Conservation (phyloP, 495 filamentous ascomycete genomes). For the Hypoxylon intermedium region DNA sequence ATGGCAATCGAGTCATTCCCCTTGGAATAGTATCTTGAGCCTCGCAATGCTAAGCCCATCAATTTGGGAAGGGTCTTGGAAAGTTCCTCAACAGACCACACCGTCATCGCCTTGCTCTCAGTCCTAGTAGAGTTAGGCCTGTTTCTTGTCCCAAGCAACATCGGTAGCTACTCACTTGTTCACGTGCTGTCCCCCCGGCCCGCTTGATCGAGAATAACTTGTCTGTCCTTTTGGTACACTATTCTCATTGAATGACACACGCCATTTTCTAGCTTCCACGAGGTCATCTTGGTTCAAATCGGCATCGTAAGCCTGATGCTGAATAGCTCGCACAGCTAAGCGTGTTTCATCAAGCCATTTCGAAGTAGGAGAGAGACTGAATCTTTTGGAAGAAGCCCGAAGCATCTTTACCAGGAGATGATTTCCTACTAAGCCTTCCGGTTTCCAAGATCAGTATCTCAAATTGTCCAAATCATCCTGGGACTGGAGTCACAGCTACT, state of each 20-base stretch:
- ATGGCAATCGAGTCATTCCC: slow-evolving; percentile 62
- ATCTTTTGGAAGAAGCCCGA: neutral
- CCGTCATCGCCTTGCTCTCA: slow-evolving; percentile 86
- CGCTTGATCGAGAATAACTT: slow-evolving; percentile 84
- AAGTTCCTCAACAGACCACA: slow-evolving; percentile 64
- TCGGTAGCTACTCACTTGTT: slow-evolving; percentile 75
- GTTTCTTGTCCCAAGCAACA: neutral
- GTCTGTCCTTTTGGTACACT: slow-evolving; percentile 73
- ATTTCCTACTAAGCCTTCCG: neutral
- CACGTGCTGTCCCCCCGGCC: slow-evolving; percentile 93
- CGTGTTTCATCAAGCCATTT: slow-evolving; percentile 5
- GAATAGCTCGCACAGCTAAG: slow-evolving; percentile 21
- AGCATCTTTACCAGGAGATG: slow-evolving; percentile 4
- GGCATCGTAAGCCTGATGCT: slow-evolving; percentile 49
- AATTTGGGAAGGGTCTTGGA: slow-evolving; percentile 69
- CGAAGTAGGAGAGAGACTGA: neutral
- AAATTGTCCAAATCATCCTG: no score
- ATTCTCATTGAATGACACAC: slow-evolving; percentile 64
- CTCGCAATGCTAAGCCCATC: slow-evolving; percentile 67
- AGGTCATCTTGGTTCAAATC: slow-evolving; percentile 64
- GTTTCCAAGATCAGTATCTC: neutral
- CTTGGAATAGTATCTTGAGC: slow-evolving; percentile 73
- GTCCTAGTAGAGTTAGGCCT: slow-evolving; percentile 64
- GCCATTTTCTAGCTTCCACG: slow-evolving; percentile 77
- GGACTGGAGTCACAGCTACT: no score